These are phyloP conservation scores for Sarocladiaceae sp. DNA, from an alignment of 2,329 filamentous ascomycete genomes.

Conservation along the genomic window DNA sequence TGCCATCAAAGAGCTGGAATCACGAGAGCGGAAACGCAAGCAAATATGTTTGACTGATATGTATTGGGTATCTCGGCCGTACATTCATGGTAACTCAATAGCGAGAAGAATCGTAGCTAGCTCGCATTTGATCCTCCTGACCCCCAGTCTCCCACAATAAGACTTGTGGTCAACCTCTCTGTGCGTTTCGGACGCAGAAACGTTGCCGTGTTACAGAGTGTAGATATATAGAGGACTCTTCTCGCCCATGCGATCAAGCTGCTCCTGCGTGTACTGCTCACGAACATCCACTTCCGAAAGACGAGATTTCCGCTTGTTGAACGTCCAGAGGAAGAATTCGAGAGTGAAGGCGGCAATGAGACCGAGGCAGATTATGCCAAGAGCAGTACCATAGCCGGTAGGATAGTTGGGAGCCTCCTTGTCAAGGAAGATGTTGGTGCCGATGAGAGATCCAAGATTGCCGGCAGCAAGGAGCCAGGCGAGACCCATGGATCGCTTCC, in stretches of 20 bases:
- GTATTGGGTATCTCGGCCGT: no score
- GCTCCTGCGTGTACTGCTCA: slow-evolving; percentile 18
- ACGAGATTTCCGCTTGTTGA: slow-evolving; percentile 19
- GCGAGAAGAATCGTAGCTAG: no score
- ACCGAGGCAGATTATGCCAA: slow-evolving; percentile 19
- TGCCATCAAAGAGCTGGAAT: no score
- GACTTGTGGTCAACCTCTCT: no score
- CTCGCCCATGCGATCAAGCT: slow-evolving; percentile 9
- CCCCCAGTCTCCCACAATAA: no score
- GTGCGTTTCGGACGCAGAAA: no score
- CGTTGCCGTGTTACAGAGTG: not conserved
- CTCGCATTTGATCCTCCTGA: no score
- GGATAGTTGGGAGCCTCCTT: slow-evolving; percentile 26
- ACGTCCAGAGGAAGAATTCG: not conserved
- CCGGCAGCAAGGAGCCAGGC: slow-evolving; percentile 17
- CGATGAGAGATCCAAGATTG: slow-evolving; percentile 23
- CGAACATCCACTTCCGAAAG: slow-evolving; percentile 20
- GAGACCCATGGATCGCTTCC: slow-evolving; percentile 19
- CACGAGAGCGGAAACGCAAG: no score
- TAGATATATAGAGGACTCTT: slow-evolving; percentile 6
- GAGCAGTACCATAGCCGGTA: slow-evolving; percentile 27
- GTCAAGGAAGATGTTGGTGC: slow-evolving; percentile 30
- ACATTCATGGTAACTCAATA: no score
- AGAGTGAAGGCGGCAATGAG: slow-evolving; percentile 11
- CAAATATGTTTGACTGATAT: no score